These are phyloP conservation scores for Acanthamoeba triangularis DNA, from an alignment of 208 protist genomes.

Conservation along the genomic window DNA sequence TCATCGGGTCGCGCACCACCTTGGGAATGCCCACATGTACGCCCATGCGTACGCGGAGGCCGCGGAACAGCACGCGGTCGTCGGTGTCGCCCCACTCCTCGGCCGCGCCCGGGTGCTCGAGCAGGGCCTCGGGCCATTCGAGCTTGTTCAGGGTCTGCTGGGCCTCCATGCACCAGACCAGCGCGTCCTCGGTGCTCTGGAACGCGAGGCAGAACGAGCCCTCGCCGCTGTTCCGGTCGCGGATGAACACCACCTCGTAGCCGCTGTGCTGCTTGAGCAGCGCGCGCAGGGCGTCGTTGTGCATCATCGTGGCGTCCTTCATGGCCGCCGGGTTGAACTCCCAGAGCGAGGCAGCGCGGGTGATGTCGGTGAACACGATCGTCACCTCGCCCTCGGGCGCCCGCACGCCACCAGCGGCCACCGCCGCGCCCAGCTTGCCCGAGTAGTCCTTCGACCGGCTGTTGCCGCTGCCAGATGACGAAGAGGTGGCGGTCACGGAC, in stretches of 20 bases:
- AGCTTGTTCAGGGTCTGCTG: not conserved
- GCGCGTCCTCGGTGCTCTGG: not conserved
- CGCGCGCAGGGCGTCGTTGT: no score
- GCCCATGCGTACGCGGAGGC: conserved; percentile 65
- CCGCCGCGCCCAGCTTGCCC: not conserved
- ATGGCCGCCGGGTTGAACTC: conserved; percentile 54
- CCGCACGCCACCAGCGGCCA: not conserved
- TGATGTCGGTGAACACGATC: conserved; percentile 65
- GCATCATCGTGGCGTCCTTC: conserved; percentile 35
- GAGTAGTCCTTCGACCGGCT: not conserved
- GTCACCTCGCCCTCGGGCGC: conserved; percentile 19
- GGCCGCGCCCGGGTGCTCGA: no score
- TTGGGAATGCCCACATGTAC: conserved; percentile 6
- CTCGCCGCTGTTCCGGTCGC: conserved; percentile 17
- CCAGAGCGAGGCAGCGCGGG: conserved; percentile 52
- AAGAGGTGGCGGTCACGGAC: no score
- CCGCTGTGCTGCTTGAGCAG: not conserved
- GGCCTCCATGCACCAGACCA: not conserved
- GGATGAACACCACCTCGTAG: conserved; percentile 45
- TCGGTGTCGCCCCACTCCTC: no score
- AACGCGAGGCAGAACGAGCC: conserved; percentile 66
- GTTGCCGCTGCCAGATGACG: not conserved
- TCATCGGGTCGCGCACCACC: conserved; percentile 17
- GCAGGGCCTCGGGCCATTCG: conserved; percentile 17
- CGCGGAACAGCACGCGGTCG: no score